Evolutionary conservation across 768 basidiomycete genomes (phyloP).

Genomic region (Kwoniella dejecticola): DNA sequence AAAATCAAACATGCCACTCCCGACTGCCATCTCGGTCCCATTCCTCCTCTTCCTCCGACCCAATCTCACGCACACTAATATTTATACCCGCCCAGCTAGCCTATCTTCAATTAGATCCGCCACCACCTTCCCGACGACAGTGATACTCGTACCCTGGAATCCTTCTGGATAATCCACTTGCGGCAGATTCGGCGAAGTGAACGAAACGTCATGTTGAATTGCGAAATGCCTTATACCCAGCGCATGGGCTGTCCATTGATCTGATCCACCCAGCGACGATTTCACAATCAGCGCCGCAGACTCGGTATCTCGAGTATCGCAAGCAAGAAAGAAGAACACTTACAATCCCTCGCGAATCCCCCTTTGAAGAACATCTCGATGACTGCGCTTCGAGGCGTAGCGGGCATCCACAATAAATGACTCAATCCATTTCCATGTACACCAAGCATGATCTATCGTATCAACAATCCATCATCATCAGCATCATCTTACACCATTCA

Average conservation of each 20-base stretch:
- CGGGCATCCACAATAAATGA: conserved; percentile 88
- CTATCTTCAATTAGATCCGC: conserved; percentile 74
- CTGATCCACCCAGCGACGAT: conserved; percentile 17
- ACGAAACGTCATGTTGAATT: conserved; percentile 47
- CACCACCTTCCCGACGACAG: conserved; percentile 63
- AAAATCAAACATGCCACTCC: no score
- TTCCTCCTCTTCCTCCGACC: neutral
- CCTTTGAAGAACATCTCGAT: conserved; percentile 87
- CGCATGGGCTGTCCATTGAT: conserved; percentile 55
- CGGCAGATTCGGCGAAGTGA: conserved; percentile 47
- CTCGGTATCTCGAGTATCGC: no score
- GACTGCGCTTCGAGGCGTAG: conserved; percentile 75
- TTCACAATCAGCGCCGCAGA: neutral
- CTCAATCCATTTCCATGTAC: conserved; percentile 92
- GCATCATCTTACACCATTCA: no score
- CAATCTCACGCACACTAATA: no score
- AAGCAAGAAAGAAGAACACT: conserved; percentile 60
- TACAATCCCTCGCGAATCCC: conserved; percentile 84
- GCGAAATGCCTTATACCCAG: conserved; percentile 53
- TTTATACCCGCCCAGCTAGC: conserved; percentile 38
- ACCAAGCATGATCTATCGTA: conserved; percentile 83
- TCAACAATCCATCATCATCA: neutral
- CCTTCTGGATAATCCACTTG: conserved; percentile 54
- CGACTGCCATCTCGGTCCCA: no score
- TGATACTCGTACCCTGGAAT: conserved; percentile 52